These are phyloP conservation scores for Gynandropsis gynandra DNA, from an alignment of 345 rosid species.

Conservation along the genomic window DNA sequence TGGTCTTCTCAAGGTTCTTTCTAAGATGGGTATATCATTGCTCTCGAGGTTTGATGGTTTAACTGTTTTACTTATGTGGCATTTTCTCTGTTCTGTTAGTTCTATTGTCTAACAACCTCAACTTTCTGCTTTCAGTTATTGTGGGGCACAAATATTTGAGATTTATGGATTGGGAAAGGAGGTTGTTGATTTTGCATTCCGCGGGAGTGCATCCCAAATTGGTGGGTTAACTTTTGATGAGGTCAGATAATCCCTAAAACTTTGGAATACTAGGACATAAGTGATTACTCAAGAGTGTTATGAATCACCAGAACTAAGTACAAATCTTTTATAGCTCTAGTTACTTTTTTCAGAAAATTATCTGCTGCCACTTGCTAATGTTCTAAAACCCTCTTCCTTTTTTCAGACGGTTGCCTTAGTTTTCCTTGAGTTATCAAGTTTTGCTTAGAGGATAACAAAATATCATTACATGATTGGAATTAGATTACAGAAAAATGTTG, in stretches of 20 bases:
- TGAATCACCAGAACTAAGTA: slow-evolving; percentile 10
- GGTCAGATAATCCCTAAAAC: slow-evolving; percentile 40
- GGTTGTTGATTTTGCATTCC: slow-evolving; percentile 69
- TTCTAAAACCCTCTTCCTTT: slow-evolving; percentile 8
- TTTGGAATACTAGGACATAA: slow-evolving; percentile 4
- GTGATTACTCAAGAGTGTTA: neutral
- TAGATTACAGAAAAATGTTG: slow-evolving; percentile 7
- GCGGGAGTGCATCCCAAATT: slow-evolving; percentile 79
- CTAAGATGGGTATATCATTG: slow-evolving; percentile 98
- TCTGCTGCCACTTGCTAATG: slow-evolving; percentile 10
- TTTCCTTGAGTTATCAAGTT: neutral
- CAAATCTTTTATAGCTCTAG: slow-evolving; percentile 1
- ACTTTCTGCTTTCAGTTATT: slow-evolving; percentile 54
- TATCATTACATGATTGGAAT: slow-evolving; percentile 1
- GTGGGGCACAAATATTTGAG: slow-evolving; percentile 99
- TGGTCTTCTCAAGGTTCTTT: slow-evolving; percentile 96
- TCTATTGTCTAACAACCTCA: slow-evolving; percentile 5
- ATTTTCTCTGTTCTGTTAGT: neutral
- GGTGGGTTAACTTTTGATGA: slow-evolving; percentile 93
- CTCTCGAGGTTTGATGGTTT: slow-evolving; percentile 65
- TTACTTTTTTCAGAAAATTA: neutral
- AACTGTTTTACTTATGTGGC: slow-evolving; percentile 11
- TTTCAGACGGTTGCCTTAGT: slow-evolving; percentile 9
- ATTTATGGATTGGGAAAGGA: slow-evolving; percentile 90
- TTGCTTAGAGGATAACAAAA: slow-evolving; percentile 4